Percentiles rank a stretch among this genome's conserved stretches.
Evolutionary conservation across 768 basidiomycete species (phyloP).

Genomic region (Tremella yokohamensis): DNA sequence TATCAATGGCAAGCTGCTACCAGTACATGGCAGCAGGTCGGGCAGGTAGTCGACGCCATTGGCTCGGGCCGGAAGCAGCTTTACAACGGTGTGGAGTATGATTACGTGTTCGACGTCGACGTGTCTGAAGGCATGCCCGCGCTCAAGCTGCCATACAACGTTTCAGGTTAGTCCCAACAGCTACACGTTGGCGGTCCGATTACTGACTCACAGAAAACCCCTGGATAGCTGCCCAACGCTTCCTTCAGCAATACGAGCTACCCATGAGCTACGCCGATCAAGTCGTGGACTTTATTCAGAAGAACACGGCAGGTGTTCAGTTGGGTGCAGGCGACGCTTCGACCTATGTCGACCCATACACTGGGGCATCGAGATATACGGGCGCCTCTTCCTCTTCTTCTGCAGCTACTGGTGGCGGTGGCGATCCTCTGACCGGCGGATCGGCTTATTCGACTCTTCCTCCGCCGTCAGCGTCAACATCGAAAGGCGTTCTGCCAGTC

Average conservation of each 20-base stretch:
- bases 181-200: neutral
- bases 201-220: conserved; percentile 68
- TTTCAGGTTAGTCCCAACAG: conserved; percentile 58
- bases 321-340: conserved; percentile 53
- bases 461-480: conserved; percentile 46
- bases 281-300: conserved; percentile 88
- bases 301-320: conserved; percentile 75
- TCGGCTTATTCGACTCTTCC: conserved; percentile 58
- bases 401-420: conserved; percentile 16
- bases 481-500: conserved; percentile 44
- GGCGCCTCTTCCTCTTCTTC: conserved; percentile 21
- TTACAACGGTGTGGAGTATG: conserved; percentile 91
- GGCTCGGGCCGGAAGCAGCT: conserved; percentile 84
- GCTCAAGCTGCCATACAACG: conserved; percentile 90
- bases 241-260: conserved; percentile 77
- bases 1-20: conserved; percentile 84
- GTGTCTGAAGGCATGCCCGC: conserved; percentile 88
- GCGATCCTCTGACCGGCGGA: conserved; percentile 47
- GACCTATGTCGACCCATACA: conserved; percentile 81
- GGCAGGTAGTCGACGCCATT: conserved; percentile 92
- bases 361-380: conserved; percentile 58
- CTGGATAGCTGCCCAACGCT: conserved; percentile 80
- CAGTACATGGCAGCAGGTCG: conserved; percentile 83
- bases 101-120: conserved; percentile 99
- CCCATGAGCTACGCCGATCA: conserved; percentile 79